These are phyloP conservation scores for Backusella mclennaniae DNA, from an alignment of 192 early-diverging fungal genomes.

Conservation along the genomic window DNA sequence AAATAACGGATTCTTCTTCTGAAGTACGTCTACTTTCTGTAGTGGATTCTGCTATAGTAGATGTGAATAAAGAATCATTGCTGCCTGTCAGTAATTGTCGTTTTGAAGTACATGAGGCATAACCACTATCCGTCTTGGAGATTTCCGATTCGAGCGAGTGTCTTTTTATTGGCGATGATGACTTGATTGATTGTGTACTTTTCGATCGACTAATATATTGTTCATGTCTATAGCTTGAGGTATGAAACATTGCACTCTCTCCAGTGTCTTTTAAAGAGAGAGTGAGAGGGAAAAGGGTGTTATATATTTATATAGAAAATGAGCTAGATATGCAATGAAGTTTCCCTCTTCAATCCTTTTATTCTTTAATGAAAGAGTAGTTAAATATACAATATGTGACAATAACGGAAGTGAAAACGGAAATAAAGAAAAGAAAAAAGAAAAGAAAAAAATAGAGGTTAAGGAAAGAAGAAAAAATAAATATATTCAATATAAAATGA, in stretches of 20 bases:
- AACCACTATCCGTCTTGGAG: background rate
- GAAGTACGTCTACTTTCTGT: background rate
- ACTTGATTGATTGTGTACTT: background rate
- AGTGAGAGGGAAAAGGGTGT: background rate
- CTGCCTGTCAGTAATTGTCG: background rate
- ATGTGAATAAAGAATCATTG: background rate
- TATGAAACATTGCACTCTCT: background rate
- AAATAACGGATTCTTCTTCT: background rate
- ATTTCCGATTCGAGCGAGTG: background rate
- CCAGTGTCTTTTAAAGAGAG: background rate
- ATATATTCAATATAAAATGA: background rate
- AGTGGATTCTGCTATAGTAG: background rate
- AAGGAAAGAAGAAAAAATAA: background rate
- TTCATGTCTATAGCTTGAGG: background rate
- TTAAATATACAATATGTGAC: background rate
- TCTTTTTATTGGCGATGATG: background rate
- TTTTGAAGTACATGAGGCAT: background rate
- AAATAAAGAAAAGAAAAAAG: background rate
- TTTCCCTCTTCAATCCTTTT: background rate
- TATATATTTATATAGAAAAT: background rate
- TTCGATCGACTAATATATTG: background rate
- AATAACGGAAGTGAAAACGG: background rate
- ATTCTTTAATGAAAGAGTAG: background rate
- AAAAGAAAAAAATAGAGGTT: background rate
- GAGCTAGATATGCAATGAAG: background rate